Conservation (phyloP, 495 filamentous ascomycete species). For the Penicillium simplicissimum region DNA sequence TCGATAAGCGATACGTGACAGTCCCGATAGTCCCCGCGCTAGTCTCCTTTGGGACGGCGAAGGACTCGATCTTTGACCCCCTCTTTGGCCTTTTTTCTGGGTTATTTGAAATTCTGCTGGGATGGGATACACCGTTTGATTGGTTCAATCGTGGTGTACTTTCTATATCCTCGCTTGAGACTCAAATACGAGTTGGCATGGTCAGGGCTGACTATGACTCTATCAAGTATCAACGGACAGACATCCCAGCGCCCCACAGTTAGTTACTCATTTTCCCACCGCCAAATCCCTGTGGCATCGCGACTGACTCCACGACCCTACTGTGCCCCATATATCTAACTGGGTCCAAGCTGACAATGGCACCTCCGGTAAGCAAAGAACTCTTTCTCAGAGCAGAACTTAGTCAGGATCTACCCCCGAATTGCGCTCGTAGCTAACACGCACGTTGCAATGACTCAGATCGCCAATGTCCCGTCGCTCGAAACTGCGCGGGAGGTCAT, state of each 20-base stretch:
- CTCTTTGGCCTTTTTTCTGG: neutral
- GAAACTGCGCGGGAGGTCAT: conserved; percentile 54
- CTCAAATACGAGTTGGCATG: neutral
- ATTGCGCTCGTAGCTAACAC: conserved; percentile 5
- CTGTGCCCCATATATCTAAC: conserved; percentile 3
- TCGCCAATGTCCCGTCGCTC: conserved; percentile 42
- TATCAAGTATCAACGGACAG: no score
- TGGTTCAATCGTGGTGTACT: neutral
- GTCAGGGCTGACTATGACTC: neutral
- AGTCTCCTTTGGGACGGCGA: conserved; percentile 6
- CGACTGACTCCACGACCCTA: conserved; percentile 1
- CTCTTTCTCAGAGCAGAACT: no score
- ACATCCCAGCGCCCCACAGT: conserved; percentile 19
- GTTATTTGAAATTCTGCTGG: neutral
- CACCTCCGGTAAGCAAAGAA: conserved; percentile 36
- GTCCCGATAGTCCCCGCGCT: conserved; percentile 26
- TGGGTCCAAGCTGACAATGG: conserved; percentile 28
- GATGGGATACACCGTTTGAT: neutral
- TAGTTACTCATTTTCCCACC: conserved; percentile 29
- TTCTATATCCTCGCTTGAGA: neutral
- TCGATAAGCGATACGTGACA: conserved; percentile 22
- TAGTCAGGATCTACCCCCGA: no score
- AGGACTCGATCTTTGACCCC: neutral
- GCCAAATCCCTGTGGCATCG: conserved; percentile 25
- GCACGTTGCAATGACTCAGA: conserved; percentile 33